Base-by-base conservation (phyloP, 192 early-diverging fungal species). In the Obelidium mucronatum region DNA sequence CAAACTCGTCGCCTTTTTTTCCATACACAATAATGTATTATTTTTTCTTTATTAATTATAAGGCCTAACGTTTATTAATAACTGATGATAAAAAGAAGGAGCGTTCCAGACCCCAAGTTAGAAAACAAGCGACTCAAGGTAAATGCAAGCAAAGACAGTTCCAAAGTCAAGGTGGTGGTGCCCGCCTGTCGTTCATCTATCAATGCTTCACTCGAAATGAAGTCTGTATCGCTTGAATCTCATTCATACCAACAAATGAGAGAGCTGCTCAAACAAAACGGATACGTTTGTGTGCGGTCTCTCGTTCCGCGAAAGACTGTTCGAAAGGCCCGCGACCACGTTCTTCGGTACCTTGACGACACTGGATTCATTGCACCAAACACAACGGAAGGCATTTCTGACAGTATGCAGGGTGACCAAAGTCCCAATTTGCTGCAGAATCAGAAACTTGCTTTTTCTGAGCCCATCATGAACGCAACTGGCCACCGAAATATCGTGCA, bases 401-500 rank as follows among this genome's bases (percentile, higher is more conserved):
- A 6, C 1, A 19, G 5, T 8, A 8, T 28, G 37, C 26, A 26
- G 30, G 61, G 40, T 3, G 56, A 52, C 11, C 8, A 58, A 30
- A 31, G 3, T 17, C 81, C 81, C 2, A 39, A 37, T n/a, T 40
- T 82, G 33, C 71, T 82, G 30, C 13, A 72, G 13, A 54, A 78
- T 26, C 74, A 77, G 37, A 75, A 82, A n/a, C 42, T 82, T 31
- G 78, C 78, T 22, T 65, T 37, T 33, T 55, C 51, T 19, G 28
- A 36, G 30, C 30, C 30, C 5, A 56, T 80, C n/a, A 54, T 36
- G 17, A 13, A 15, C 15, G 73, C 77, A 22, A 62, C 79, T 26
- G 78, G 75, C 44, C 80, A 84, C 69, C 34, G n/a, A 40, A 73
- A 60, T 40, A 40, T 84, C 28, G 28, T 44, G 17, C 31, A 69